phyloP scores from a whole-genome alignment of 2,329 filamentous ascomycete genomes.

The Ophiostoma triangulosporum region DNA sequence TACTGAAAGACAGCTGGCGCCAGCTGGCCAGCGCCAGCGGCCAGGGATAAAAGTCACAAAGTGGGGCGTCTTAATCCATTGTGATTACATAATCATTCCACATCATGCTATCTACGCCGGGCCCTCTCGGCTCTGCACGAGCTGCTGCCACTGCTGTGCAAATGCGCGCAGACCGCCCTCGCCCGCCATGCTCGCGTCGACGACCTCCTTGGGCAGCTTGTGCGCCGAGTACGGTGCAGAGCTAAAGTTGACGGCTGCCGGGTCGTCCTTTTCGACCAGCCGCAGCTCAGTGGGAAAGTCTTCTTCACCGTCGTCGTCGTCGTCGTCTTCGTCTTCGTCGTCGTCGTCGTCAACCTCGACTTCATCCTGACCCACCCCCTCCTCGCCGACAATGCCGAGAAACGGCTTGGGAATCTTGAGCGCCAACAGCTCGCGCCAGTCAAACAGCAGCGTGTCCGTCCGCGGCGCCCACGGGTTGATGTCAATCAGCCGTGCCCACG shows the following conservation, averaged over 20 bases:
- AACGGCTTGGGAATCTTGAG: constrained; percentile 49
- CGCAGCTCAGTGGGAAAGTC: constrained; percentile 65
- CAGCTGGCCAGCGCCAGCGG: constrained; percentile 10
- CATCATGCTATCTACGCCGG: neutral
- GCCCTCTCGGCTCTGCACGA: constrained; percentile 18
- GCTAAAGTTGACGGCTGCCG: constrained; percentile 70
- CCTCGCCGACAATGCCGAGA: constrained; percentile 30
- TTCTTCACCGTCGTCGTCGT: constrained; percentile 37
- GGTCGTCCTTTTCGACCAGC: constrained; percentile 70
- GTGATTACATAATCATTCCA: neutral
- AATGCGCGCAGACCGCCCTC: constrained; percentile 72
- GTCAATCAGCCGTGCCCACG: constrained; percentile 74
- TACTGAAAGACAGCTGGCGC: constrained; percentile 14
- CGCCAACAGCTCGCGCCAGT: constrained; percentile 74
- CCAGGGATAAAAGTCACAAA: neutral
- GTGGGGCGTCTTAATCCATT: neutral
- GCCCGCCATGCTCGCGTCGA: constrained; percentile 53
- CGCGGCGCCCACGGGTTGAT: constrained; percentile 88
- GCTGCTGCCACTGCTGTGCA: constrained; percentile 58
- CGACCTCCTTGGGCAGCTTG: constrained; percentile 87
- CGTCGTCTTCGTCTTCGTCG: constrained; percentile 21
- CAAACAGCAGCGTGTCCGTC: constrained; percentile 81
- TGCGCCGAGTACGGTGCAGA: constrained; percentile 86
- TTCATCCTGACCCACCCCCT: constrained; percentile 15
- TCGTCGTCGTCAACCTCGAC: constrained; percentile 23